Evolutionary conservation across 441 rosid species (phyloP), one percentile per base, ranked within the genome.

Genomic region (Cnidoscolus chayamansa): DNA sequence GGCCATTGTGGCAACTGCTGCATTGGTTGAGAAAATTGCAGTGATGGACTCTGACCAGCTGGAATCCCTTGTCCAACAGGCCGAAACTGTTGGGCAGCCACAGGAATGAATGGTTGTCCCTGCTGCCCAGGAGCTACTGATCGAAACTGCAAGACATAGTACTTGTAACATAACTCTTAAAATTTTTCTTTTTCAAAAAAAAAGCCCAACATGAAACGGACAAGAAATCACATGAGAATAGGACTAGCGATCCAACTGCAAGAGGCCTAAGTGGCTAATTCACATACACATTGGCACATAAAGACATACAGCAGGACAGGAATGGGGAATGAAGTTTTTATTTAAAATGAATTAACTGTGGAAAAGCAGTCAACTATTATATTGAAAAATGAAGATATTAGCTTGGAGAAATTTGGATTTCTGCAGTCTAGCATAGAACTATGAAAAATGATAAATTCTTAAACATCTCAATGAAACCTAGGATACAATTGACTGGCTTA

Each of bases 1-100:
- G 91, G 85, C 85, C 96, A 83, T 67, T 79, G 88, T 13, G 90
- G 91, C 72, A 86, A 81, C 73, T 85, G 96, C 78, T 88, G 97
- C 77, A 89, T 80, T 13, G 85, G 85, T 80, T 88, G 98, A 73
- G 94, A 75, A 81, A 53, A 92, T 74, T 87, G 97, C 58, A 86
- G 68, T 19, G 76, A 86, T 81, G 84, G 94, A 77, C 74, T 81
- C 76, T 86, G 97, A 75, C 81, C 86, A 70, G 81, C 74, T 30
- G 84, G 84, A 81, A 85, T 72, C 74, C 84, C 88, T 77, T 87
- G 96, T 75, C 91, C 97, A 76, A 74, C 88, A 45, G 89, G 89
- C 32, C 82, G 89, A 84, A 85, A 94, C 77, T 88, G 96, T 64
- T 88, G 92, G 73, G 93, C 81, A 81, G 85, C 78, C 17, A 81